Conservation (phyloP, 148 eudicot species). For the Amaranthus cruentus region DNA sequence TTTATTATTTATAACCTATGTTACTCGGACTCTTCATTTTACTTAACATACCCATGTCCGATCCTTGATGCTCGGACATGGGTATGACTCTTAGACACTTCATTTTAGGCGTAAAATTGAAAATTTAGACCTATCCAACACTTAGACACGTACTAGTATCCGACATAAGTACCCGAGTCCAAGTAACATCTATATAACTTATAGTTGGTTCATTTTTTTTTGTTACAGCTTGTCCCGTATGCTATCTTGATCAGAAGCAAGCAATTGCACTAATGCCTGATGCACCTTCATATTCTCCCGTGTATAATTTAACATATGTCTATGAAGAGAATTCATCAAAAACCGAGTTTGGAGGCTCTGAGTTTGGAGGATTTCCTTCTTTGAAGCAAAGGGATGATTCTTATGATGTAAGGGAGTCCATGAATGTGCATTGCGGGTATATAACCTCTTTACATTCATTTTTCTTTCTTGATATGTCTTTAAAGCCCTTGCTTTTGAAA, state of each 20-base stretch:
- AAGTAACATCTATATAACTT: too few relatives aligned
- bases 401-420: slow-evolving; percentile 76
- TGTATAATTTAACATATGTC: slow-evolving; percentile 57
- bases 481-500: neutral
- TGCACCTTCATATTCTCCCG: slow-evolving; percentile 80
- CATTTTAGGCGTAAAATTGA: too few relatives aligned
- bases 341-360: slow-evolving; percentile 97
- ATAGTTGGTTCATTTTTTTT: neutral
- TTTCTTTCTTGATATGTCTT: neutral
- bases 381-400: slow-evolving; percentile 79
- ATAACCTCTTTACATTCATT: slow-evolving; percentile 11
- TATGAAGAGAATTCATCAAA: slow-evolving; percentile 57
- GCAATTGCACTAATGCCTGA: slow-evolving; percentile 76
- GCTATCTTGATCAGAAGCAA: slow-evolving; percentile 83
- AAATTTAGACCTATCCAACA: too few relatives aligned
- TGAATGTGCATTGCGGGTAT: slow-evolving; percentile 97
- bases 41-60: too few relatives aligned
- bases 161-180: too few relatives aligned
- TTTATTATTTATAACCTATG: neutral
- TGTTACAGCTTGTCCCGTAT: slow-evolving; percentile 92
- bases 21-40: too few relatives aligned
- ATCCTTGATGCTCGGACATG: too few relatives aligned
- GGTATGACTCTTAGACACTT: too few relatives aligned
- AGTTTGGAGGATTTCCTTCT: slow-evolving; percentile 96
- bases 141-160: too few relatives aligned